phyloP scores from a whole-genome alignment of 768 basidiomycete species.

The Naganishia vishniacii region DNA sequence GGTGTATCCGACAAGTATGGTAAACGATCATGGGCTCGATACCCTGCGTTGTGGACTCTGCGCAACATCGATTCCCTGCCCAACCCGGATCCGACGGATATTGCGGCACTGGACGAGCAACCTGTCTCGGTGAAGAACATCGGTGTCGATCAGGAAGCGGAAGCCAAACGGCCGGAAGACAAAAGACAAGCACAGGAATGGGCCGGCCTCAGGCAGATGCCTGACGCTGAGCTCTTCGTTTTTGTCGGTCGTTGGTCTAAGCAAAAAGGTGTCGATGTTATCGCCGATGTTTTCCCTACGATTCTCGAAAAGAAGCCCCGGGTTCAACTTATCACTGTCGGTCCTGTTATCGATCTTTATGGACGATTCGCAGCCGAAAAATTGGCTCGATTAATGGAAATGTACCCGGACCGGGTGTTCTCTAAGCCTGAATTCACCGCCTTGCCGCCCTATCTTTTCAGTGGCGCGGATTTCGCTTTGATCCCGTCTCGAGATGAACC shows the following conservation, averaged over 20 bases:
- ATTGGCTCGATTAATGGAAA: conserved; percentile 83
- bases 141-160: conserved; percentile 69
- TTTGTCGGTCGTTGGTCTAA: conserved; percentile 98
- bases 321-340: conserved; percentile 81
- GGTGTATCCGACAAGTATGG: conserved; percentile 98
- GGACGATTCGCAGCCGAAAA: conserved; percentile 95
- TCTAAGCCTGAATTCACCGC: conserved; percentile 98
- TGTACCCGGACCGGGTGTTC: conserved; percentile 86
- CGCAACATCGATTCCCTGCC: conserved; percentile 92
- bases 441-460: conserved; percentile 85
- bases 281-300: conserved; percentile 89
- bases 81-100: conserved; percentile 87
- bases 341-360: conserved; percentile 91
- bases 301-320: conserved; percentile 76
- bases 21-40: conserved; percentile 92
- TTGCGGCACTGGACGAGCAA: conserved; percentile 76
- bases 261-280: conserved; percentile 93
- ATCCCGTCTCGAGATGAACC: conserved; percentile 96
- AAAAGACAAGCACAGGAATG: conserved; percentile 93
- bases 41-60: conserved; percentile 91
- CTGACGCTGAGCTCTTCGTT: conserved; percentile 82
- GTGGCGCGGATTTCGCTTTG: conserved; percentile 88
- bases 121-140: conserved; percentile 67
- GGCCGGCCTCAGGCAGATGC: conserved; percentile 88
- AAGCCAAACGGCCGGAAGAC: conserved; percentile 81